Evolutionary conservation across 129 eudicot species (phyloP).

Genomic region (Escallonia herrerae): DNA sequence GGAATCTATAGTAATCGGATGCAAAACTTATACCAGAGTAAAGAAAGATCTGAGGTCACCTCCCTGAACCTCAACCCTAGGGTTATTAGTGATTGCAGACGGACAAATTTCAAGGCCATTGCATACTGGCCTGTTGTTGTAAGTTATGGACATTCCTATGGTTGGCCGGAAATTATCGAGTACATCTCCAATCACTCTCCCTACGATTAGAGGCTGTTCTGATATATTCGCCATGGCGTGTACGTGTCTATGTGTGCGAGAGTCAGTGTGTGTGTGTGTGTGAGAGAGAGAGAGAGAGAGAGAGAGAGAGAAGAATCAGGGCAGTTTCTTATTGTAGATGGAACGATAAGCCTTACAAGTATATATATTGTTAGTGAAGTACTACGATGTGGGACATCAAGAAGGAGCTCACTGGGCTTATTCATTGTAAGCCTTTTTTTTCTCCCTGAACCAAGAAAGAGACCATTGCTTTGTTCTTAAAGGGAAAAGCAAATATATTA

Average conservation of each 20-base stretch:
- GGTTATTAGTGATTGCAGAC: constrained; percentile 28
- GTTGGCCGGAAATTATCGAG: constrained; percentile 31
- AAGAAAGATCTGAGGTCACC: constrained; percentile 50
- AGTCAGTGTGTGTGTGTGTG: background rate
- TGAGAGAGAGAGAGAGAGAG: constrained; percentile 3
- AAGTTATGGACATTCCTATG: constrained; percentile 18
- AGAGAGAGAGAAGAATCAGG: background rate
- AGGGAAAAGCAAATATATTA: too few relatives aligned
- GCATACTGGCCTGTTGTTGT: constrained; percentile 28
- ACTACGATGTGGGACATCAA: too few relatives aligned
- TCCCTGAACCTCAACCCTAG: constrained; percentile 36
- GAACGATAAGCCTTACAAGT: background rate
- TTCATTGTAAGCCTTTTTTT: too few relatives aligned
- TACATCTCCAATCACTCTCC: constrained; percentile 57
- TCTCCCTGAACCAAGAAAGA: too few relatives aligned
- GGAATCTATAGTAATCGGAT: background rate
- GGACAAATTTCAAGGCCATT: constrained; percentile 52
- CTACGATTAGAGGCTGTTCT: constrained; percentile 35
- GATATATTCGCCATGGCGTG: constrained; percentile 16
- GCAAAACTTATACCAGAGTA: constrained; percentile 28
- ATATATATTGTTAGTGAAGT: background rate
- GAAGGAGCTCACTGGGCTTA: too few relatives aligned
- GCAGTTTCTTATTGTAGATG: background rate
- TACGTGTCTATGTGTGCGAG: background rate
- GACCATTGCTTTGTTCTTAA: too few relatives aligned